These are phyloP conservation scores for Podaxis sp. DNA, from an alignment of 768 basidiomycete genomes.

Conservation along the genomic window DNA sequence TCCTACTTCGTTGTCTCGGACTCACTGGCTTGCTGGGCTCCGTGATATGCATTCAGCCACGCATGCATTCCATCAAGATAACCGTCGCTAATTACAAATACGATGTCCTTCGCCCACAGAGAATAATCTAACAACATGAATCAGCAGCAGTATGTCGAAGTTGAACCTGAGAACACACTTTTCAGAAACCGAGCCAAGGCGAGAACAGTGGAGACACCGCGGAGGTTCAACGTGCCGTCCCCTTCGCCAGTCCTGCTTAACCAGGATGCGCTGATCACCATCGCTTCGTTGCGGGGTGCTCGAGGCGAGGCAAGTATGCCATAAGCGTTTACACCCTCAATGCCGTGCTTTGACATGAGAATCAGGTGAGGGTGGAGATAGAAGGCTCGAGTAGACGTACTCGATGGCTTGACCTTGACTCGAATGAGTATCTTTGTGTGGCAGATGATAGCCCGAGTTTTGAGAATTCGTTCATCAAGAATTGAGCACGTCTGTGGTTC, in stretches of 20 bases:
- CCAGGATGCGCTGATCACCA: conserved; percentile 93
- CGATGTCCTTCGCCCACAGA: conserved; percentile 92
- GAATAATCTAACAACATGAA: conserved; percentile 58
- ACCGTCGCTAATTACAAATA: conserved; percentile 87
- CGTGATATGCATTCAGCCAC: conserved; percentile 86
- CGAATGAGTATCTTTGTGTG: conserved; percentile 66
- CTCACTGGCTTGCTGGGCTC: conserved; percentile 60
- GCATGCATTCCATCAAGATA: conserved; percentile 92
- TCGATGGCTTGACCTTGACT: conserved; percentile 33
- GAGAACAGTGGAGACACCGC: conserved; percentile 85
- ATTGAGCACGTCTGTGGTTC: conserved; percentile 57
- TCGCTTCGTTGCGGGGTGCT: conserved; percentile 89
- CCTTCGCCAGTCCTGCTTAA: conserved; percentile 62
- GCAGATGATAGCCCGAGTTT: conserved; percentile 71
- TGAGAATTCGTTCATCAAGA: conserved; percentile 62
- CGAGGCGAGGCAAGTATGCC: conserved; percentile 81
- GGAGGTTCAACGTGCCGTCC: conserved; percentile 64
- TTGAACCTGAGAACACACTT: conserved; percentile 44
- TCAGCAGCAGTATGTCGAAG: background rate
- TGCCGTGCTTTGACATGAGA: conserved; percentile 33
- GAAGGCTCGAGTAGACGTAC: conserved; percentile 38
- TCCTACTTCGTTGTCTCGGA: background rate
- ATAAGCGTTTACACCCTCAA: conserved; percentile 78
- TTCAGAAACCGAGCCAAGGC: conserved; percentile 82
- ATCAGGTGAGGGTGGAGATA: background rate